Evolutionary conservation across 345 rosid species (phyloP).

Genomic region (Erysimum cheiranthoides): DNA sequence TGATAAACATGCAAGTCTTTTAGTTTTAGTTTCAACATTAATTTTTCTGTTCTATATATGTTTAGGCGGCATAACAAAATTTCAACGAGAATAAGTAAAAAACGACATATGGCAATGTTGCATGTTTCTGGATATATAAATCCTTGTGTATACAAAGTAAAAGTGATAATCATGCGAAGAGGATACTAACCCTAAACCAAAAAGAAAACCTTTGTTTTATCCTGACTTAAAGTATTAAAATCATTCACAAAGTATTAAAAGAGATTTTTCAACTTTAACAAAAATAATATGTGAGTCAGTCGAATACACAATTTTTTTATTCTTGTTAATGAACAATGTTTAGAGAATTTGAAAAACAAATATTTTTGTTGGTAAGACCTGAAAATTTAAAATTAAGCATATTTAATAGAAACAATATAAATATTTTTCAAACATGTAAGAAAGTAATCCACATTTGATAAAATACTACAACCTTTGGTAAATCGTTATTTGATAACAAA

Average conservation of each 20-base stretch:
- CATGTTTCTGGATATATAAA: too few species aligned
- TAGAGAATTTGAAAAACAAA: too few species aligned
- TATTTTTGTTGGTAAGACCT: neutral
- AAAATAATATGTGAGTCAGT: too few species aligned
- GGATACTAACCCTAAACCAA: too few species aligned
- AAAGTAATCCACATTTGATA: neutral
- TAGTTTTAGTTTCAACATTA: neutral
- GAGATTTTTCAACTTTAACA: too few species aligned
- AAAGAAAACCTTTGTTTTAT: too few species aligned
- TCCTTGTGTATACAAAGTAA: too few species aligned
- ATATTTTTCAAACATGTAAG: neutral
- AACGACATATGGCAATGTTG: neutral
- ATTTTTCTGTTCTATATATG: neutral
- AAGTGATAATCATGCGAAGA: too few species aligned
- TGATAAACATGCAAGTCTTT: constrained; percentile 8
- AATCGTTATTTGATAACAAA: neutral
- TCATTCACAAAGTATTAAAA: too few species aligned
- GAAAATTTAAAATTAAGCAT: neutral
- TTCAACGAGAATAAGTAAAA: neutral
- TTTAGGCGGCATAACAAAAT: neutral
- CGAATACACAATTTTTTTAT: too few species aligned
- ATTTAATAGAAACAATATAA: neutral
- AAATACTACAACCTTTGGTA: neutral
- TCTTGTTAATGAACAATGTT: too few species aligned
- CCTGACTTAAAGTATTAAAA: too few species aligned